phyloP scores from a whole-genome alignment of 208 protist genomes.

The Leishmania tropica region DNA sequence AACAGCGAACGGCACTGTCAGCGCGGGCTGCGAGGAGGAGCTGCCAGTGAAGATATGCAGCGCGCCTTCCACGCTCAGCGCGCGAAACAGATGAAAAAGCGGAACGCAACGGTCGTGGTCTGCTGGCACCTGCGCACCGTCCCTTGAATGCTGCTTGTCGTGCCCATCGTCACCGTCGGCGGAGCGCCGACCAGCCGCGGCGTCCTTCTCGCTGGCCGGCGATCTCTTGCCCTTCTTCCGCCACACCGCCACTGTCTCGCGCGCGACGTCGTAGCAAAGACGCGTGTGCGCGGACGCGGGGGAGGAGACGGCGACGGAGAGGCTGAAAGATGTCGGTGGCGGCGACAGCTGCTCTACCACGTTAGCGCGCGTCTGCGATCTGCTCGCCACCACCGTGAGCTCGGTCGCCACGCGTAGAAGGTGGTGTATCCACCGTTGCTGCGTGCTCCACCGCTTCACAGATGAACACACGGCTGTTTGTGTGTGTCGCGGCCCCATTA shows the following conservation, averaged over 20 bases:
- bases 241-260: not conserved
- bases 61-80: conserved; percentile 11
- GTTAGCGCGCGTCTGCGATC: not conserved
- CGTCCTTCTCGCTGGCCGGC: not conserved
- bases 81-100: conserved; percentile 20
- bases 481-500: not conserved
- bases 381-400: not conserved
- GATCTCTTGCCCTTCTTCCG: not conserved
- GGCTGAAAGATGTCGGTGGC: conserved; percentile 13
- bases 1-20: conserved; percentile 40
- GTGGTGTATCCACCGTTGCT: conserved; percentile 2
- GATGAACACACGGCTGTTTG: not conserved
- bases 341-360: not conserved
- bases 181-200: not conserved
- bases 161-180: not conserved
- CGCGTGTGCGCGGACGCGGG: conserved; percentile 15
- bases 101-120: conserved; percentile 1
- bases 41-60: conserved; percentile 6
- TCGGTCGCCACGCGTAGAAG: conserved; percentile 11
- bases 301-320: conserved; percentile 18
- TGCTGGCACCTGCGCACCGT: not conserved
- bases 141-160: not conserved
- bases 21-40: not conserved
- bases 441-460: not conserved
- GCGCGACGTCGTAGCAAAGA: conserved; percentile 18